Percentiles rank a stretch among this genome's conserved stretches.
phyloP scores from a whole-genome alignment of 495 filamentous ascomycete species.

The Hypomontagnella monticulosa region DNA sequence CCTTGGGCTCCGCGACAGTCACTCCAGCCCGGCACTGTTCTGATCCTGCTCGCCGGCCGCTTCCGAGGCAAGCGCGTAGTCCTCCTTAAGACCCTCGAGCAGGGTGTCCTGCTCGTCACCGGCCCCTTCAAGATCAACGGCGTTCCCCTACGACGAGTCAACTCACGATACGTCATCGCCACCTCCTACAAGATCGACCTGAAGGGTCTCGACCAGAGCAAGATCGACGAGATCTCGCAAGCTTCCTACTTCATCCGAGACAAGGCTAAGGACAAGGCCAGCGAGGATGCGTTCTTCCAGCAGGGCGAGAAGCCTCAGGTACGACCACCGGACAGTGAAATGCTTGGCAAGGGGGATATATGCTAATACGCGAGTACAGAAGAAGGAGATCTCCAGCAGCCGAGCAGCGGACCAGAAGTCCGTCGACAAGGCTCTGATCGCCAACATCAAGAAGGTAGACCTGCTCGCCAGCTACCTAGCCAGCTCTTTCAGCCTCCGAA shows the following conservation, averaged over 20 bases:
- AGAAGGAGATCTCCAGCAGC: constrained; percentile 90
- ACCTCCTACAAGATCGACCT: constrained; percentile 92
- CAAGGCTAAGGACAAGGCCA: constrained; percentile 88
- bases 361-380: constrained; percentile 67
- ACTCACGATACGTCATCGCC: constrained; percentile 98
- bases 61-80: constrained; percentile 99
- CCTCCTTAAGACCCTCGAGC: constrained; percentile 93
- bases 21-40: constrained; percentile 90
- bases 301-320: constrained; percentile 97
- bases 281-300: constrained; percentile 98
- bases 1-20: constrained; percentile 83
- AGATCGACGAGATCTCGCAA: constrained; percentile 82
- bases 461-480: constrained; percentile 88
- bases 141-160: constrained; percentile 97
- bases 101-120: constrained; percentile 98
- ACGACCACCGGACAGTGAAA: constrained; percentile 51
- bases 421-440: constrained; percentile 91
- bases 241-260: constrained; percentile 95
- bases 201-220: constrained; percentile 79
- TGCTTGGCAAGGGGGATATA: background rate
- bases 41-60: constrained; percentile 98
- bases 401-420: constrained; percentile 97
- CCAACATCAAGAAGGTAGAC: constrained; percentile 94
- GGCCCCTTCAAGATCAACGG: constrained; percentile 99
- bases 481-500: constrained; percentile 93